phyloP scores from a whole-genome alignment of 2,329 filamentous ascomycete genomes.

The Neocucurbitaria cava region DNA sequence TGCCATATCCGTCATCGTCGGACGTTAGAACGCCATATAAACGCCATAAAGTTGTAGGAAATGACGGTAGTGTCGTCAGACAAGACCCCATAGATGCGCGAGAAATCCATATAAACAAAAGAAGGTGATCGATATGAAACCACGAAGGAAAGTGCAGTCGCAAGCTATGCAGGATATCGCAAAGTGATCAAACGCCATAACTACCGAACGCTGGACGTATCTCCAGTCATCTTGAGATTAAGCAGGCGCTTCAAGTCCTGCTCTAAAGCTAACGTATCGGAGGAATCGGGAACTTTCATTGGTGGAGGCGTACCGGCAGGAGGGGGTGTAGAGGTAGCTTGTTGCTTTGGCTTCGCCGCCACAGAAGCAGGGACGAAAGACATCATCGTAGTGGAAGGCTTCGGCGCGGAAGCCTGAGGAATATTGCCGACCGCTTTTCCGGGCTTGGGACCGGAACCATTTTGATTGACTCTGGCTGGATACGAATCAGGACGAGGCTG shows the following conservation, averaged over 20 bases:
- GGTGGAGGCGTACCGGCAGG: constrained; percentile 19
- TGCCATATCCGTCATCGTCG: constrained; percentile 20
- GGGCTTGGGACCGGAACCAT: constrained; percentile 14
- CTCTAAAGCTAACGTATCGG: constrained; percentile 39
- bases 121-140: constrained; percentile 22
- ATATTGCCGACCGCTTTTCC: constrained; percentile 19
- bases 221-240: constrained; percentile 35
- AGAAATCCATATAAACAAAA: constrained; percentile 31
- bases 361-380: constrained; percentile 48
- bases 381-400: constrained; percentile 36
- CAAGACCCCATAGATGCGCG: constrained; percentile 26
- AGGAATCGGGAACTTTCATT: constrained; percentile 19
- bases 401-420: constrained; percentile 23
- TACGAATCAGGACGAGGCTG: constrained; percentile 35
- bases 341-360: constrained; percentile 43
- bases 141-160: constrained; percentile 21
- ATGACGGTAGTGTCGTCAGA: constrained; percentile 22
- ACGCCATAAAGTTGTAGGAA: constrained; percentile 24
- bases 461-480: constrained; percentile 20
- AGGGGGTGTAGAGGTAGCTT: constrained; percentile 27
- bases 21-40: constrained; percentile 20
- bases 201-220: constrained; percentile 32
- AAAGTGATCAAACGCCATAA: constrained; percentile 14
- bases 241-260: constrained; percentile 47
- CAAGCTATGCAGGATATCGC: constrained; percentile 36